Evolutionary conservation across 208 protist genomes (phyloP), one percentile per base, ranked within the genome.

Genomic region (Lotmaria passim): DNA sequence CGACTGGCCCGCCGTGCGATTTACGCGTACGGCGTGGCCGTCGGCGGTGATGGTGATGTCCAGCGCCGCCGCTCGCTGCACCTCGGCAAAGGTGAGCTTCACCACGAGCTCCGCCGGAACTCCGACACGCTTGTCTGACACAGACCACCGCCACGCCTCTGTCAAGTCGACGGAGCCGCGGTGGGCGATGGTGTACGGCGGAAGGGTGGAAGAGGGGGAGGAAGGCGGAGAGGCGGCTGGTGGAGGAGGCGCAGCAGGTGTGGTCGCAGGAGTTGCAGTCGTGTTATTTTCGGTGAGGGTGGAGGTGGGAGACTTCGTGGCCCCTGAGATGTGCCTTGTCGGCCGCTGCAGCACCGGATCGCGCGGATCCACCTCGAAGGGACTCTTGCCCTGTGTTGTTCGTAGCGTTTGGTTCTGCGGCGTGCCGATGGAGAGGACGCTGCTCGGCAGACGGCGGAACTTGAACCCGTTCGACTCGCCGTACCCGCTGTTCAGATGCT

Each of bases 401-500:
- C 82, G 88, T 38, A 96, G 72, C 3, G 91, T 96, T 61, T 96
- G 91, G 59, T 93, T 96, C 81, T 90, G 79, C 26, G 86, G 87
- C 24, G 71, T 83, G 26, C 91, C 91, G 28, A 96, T 81, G 26
- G 86, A 80, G 4, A 41, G 24, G 3, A 96, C 66, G 43, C 56
- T 34, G 55, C 79, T 80, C 3, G 87, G 59, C 55, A 94, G 75
- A 7, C 91, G 85, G 26, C 79, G 61, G 66, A 93, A 94, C 53
- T 75, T 62, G 66, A 94, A 93, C 17, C 86, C 86, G 78, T 94
- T 81, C 24, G 67, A 61, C 72, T 97, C 87, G 31, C 77, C 67
- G 68, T 96, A 95, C 51, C 89, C 89, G 43, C 44, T 78, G 69
- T 97, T 97, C 48, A 97, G 87, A 73, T 97, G 90, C 81, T 97